Base-by-base conservation (phyloP, 2,329 filamentous ascomycete genomes). In the Pyrenochaeta sp. region DNA sequence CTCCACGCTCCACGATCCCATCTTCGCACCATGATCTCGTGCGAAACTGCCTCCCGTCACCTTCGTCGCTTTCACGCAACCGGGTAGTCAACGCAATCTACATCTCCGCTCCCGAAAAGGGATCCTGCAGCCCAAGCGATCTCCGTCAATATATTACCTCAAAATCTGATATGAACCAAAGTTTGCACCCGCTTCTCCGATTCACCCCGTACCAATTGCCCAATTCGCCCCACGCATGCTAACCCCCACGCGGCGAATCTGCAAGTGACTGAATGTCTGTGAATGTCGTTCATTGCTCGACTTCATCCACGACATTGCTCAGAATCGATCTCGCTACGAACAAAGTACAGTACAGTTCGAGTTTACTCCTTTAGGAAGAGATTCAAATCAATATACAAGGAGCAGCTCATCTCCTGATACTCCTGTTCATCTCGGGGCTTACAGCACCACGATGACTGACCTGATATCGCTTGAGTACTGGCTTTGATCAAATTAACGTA, bases 121-220 rank as follows among this genome's bases (percentile, higher is more conserved):
- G 10, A 10, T 22, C 13, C 45, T n/a, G 59, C 65, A 56, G 58
- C 61, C 65, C 64, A 67, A 44, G 39, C 46, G 43, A 64, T 43
- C 46, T 54, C 44, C 30, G 24, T 46, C 56, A 65, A 68, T 61
- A 46, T 64, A 57, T 36, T 39, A 25, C 36, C 12, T 10, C n/a
- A 50, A 56, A 52, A 56, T 51, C 32, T 36, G 37, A 67, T 55
- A 62, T 65, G 64, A 61, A 56, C 54, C 37, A 64, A 56, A 63
- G 40, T 58, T 52, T 62, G 27, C 27, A 52, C 39, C 45, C 25
- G 22, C 50, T 24, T 19, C n/a, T 36, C 22, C 50, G 15, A 22
- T 22, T 36, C 40, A 27, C 3, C 10, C 25, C n/a, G 15, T 15
- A n/a, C 34, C 30, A 30, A 43, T 25, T 25, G 36, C 15, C 28